phyloP scores from a whole-genome alignment of 2,329 filamentous ascomycete genomes.

The Aotearoamyces nothofagi region DNA sequence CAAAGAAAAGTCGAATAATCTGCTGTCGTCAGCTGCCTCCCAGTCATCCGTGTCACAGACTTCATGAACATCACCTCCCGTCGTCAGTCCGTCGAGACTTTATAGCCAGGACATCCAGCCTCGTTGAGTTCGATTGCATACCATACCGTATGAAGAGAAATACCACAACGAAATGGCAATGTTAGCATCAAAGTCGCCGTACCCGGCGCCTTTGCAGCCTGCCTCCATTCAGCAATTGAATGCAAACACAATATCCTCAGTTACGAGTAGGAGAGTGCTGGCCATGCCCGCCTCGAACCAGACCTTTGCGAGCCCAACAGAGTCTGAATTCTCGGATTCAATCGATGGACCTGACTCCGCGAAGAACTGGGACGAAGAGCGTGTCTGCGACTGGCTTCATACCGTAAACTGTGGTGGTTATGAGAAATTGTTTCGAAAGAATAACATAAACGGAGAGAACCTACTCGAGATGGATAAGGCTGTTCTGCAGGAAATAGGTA shows the following conservation, averaged over 20 bases:
- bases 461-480: constrained; percentile 94
- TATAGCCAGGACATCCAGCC: no score
- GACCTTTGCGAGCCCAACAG: constrained; percentile 62
- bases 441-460: constrained; percentile 96
- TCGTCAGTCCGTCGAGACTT: no score
- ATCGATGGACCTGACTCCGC: constrained; percentile 60
- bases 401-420: constrained; percentile 92
- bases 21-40: no score
- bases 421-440: constrained; percentile 74
- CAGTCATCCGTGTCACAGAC: no score
- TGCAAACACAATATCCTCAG: constrained; percentile 30
- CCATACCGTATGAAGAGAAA: no score
- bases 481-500: constrained; percentile 92
- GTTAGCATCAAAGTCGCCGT: constrained; percentile 61
- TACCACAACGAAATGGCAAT: constrained; percentile 58
- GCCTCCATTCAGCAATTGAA: constrained; percentile 29
- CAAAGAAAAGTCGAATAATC: no score
- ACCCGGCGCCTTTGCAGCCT: constrained; percentile 39
- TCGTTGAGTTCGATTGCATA: no score
- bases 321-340: constrained; percentile 78
- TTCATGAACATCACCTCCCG: no score
- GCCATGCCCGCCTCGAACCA: constrained; percentile 34
- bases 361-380: constrained; percentile 81
- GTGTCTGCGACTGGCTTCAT: constrained; percentile 79
- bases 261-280: constrained; percentile 36